Evolutionary conservation across 306 rosid genomes (phyloP).

Genomic region (Ammopiptanthus mongolicus): DNA sequence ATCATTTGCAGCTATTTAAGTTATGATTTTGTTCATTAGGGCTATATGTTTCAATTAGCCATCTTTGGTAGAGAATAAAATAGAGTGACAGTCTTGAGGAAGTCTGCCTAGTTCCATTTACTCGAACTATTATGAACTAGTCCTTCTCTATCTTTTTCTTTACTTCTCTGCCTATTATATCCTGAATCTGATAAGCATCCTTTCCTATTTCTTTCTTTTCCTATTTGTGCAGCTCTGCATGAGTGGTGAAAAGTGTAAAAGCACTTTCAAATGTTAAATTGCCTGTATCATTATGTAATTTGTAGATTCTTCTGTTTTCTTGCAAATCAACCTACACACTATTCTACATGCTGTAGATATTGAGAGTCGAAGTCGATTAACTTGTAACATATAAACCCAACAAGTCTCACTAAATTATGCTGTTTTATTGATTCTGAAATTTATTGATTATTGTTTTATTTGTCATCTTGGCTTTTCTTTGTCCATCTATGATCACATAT

Average conservation of each 20-base stretch:
- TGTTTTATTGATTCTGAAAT: background rate
- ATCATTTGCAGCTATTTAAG: background rate
- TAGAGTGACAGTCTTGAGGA: background rate
- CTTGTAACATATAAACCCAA: background rate
- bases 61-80: background rate
- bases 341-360: background rate
- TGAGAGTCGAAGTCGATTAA: background rate
- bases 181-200: background rate
- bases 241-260: background rate
- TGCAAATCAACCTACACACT: background rate
- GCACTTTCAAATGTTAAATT: background rate
- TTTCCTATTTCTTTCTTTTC: background rate
- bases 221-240: background rate
- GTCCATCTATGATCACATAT: background rate
- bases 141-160: background rate
- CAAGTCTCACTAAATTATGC: conserved; percentile 5
- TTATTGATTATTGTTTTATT: background rate
- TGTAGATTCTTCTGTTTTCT: background rate
- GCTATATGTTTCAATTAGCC: background rate
- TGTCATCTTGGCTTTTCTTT: background rate
- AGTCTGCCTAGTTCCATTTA: background rate
- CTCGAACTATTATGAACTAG: background rate
- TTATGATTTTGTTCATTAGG: background rate
- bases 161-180: background rate
- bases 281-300: background rate